Conservation (phyloP, 1,284 basidiomycete species). For the Ustilago tritici region DNA sequence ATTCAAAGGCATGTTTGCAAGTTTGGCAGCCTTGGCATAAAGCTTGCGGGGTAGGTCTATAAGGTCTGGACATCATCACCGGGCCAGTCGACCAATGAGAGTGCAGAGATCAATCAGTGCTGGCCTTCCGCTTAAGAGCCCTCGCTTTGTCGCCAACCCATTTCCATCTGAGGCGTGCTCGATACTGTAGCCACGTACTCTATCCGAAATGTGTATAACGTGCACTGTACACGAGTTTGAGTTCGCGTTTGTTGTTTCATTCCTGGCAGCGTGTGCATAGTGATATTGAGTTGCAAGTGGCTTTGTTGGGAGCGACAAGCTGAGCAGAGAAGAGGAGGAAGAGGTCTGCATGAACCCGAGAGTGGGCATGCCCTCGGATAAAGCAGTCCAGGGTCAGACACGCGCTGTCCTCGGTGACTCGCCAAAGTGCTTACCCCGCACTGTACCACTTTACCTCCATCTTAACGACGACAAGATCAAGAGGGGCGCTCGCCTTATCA, state of each 20-base stretch:
- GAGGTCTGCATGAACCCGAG: constrained; percentile 2
- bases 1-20: not conserved
- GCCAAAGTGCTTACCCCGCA: constrained; percentile 22
- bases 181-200: not conserved
- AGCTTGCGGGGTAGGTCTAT: constrained; percentile 7
- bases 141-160: not conserved
- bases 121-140: not conserved
- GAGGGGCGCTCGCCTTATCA: constrained; percentile 4
- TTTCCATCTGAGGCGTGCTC: not conserved
- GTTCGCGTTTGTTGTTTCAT: not conserved
- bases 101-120: not conserved
- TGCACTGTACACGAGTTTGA: not conserved
- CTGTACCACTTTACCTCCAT: not conserved
- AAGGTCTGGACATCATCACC: not conserved
- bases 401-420: constrained; percentile 1
- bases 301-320: not conserved
- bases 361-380: constrained; percentile 11
- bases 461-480: not conserved
- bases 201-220: not conserved
- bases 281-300: not conserved
- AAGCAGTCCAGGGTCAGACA: constrained; percentile 7
- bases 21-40: not conserved
- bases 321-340: not conserved
- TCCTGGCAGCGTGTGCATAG: not conserved
- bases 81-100: constrained; percentile 5